Base-by-base conservation (phyloP, 257 asterid species). In the Petrea volubilis region DNA sequence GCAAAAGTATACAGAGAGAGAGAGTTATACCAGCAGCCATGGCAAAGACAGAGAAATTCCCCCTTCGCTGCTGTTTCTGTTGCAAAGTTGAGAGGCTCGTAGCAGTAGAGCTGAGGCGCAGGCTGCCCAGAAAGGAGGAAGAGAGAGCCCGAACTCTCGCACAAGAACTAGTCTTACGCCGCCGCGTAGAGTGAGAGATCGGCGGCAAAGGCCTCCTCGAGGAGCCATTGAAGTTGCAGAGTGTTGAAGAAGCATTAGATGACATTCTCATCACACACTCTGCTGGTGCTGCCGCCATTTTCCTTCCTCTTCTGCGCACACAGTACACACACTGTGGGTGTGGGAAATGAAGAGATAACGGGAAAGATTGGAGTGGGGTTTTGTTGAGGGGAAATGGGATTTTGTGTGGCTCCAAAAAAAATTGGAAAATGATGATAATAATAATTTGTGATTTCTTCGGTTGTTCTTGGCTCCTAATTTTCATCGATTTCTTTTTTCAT, bases 181-280 rank as follows among this genome's bases (percentile, higher is more conserved):
- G 86, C 31, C 89, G 86, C 20, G 75, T 36, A 31, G 85, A 71
- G 60, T 72, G 77, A 77, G 88, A 79, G 11, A 67, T 53, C 43
- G 79, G 83, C 24, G 87, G 78, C 61, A 81, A 20, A 17, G 90
- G 88, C 60, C 89, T 77, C 67, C 83, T 68, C 3, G 90, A 84
- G 65, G 91, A 82, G 15, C 93, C 96, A 68, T 82, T 81, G 58
- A 88, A 81, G 81, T 86, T 91, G 77, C 92, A 87, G 76, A 89
- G 73, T 2, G 84, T 50, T 24, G 96, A 81, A 63, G 96, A 86
- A 46, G 95, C 88, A 38, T 86, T 80, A 12, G 96, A 57, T 43
- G 98, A 81, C 75, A 84, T 79, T 46, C 79, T 84, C 77, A 88
- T 68, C 55, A 89, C 57, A 14, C 89, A 86, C 62, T 91, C 97